Conservation (phyloP, 1,139 yeast species). For the Taphrina confusa region DNA sequence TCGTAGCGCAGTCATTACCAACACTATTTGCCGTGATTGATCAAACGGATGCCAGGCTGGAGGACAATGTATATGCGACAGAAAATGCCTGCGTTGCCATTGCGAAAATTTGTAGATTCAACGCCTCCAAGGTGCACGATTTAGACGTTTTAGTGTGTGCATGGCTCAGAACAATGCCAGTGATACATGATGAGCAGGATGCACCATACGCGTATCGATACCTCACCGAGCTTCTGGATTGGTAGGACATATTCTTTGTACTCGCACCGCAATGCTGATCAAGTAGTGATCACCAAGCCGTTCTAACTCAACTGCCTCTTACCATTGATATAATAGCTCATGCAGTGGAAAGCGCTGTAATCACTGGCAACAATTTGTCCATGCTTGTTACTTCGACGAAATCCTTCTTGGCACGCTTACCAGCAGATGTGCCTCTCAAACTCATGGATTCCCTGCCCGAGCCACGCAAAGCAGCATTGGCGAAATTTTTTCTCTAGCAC, state of each 20-base stretch:
- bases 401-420: slow-evolving; percentile 16
- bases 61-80: slow-evolving; percentile 81
- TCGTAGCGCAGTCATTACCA: slow-evolving; percentile 68
- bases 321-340: slow-evolving; percentile 74
- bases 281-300: slow-evolving; percentile 55
- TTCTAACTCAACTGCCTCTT: slow-evolving; percentile 60
- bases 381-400: slow-evolving; percentile 7
- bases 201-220: slow-evolving; percentile 85
- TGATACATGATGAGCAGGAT: slow-evolving; percentile 80
- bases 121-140: slow-evolving; percentile 49
- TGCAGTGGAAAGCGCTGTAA: slow-evolving; percentile 68
- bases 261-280: background rate
- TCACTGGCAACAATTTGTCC: slow-evolving; percentile 45
- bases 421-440: slow-evolving; percentile 6
- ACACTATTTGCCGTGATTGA: slow-evolving; percentile 72
- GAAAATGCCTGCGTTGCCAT: slow-evolving; percentile 82
- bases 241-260: slow-evolving; percentile 39
- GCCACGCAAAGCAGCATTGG: slow-evolving; percentile 4
- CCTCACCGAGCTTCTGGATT: slow-evolving; percentile 70
- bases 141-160: slow-evolving; percentile 64
- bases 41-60: slow-evolving; percentile 82
- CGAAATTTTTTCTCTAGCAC: too few relatives aligned
- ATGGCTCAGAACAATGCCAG: slow-evolving; percentile 83
- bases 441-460: slow-evolving; percentile 1
- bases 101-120: slow-evolving; percentile 64